A percentile compares a stretch with the other conserved stretches of the same genome.
Evolutionary conservation across 75 land plant species (phyloP).

Genomic region (Adiantum capillusveneris): DNA sequence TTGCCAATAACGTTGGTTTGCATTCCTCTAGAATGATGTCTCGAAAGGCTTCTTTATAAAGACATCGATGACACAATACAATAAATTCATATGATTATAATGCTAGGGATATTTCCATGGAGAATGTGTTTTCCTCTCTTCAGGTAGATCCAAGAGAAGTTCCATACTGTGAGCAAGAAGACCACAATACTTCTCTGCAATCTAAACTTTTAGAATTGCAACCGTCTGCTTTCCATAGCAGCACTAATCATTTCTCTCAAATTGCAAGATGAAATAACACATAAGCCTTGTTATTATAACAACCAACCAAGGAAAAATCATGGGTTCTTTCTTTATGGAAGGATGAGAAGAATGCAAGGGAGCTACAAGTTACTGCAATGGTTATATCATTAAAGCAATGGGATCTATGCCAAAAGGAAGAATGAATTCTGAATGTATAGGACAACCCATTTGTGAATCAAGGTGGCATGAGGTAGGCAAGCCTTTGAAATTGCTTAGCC

Average conservation of each 20-base stretch:
- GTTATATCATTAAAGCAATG: slow-evolving; percentile 82
- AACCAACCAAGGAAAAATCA: slow-evolving; percentile 13
- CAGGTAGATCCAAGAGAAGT: neutral
- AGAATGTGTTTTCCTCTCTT: neutral
- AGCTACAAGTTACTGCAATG: slow-evolving; percentile 77
- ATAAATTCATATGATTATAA: no score
- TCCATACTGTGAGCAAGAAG: slow-evolving; percentile 3
- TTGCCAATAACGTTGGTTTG: no score
- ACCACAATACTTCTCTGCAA: neutral
- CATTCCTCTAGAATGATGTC: no score
- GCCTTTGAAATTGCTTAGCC: slow-evolving; percentile 58
- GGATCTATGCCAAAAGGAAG: slow-evolving; percentile 99
- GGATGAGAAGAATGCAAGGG: slow-evolving; percentile 45
- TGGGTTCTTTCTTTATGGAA: slow-evolving; percentile 44
- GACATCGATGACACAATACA: no score
- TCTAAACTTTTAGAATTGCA: neutral
- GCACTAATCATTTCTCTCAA: neutral
- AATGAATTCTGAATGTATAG: slow-evolving; percentile 76
- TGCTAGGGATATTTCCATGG: no score
- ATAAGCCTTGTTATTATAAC: neutral
- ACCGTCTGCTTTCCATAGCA: neutral
- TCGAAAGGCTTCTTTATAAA: no score
- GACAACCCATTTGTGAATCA: slow-evolving; percentile 63
- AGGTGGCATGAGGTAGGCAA: slow-evolving; percentile 66
- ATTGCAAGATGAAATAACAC: neutral